phyloP scores from a whole-genome alignment of 2,329 filamentous ascomycete genomes.

The Amphichorda felina region DNA sequence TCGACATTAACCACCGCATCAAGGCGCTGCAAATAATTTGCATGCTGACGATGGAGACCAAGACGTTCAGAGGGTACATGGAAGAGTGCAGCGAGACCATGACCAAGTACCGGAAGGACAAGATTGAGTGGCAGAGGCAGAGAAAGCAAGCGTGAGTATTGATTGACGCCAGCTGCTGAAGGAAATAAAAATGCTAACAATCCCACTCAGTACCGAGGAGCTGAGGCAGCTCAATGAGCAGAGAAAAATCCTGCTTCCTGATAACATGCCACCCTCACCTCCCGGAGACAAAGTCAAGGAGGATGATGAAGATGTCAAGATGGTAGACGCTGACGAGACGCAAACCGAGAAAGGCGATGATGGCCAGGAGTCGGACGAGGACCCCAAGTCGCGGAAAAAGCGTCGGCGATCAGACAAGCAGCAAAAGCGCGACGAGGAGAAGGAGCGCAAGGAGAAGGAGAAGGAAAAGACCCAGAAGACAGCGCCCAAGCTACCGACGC shows the following conservation, averaged over 20 bases:
- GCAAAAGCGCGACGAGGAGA: slow-evolving; percentile 67
- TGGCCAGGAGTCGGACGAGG: slow-evolving; percentile 58
- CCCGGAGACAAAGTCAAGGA: slow-evolving; percentile 34
- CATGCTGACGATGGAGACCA: slow-evolving; percentile 76
- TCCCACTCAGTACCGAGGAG: slow-evolving; percentile 48
- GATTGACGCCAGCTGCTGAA: background rate
- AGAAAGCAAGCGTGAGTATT: slow-evolving; percentile 51
- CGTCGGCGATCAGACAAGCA: slow-evolving; percentile 57
- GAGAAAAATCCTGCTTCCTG: slow-evolving; percentile 59
- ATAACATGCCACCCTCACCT: slow-evolving; percentile 57
- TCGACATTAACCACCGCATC: slow-evolving; percentile 77
- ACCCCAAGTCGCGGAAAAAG: slow-evolving; percentile 38
- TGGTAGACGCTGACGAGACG: slow-evolving; percentile 53
- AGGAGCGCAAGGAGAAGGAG: slow-evolving; percentile 62
- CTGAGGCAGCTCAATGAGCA: slow-evolving; percentile 60
- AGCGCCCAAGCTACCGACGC: slow-evolving; percentile 49
- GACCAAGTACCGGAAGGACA: slow-evolving; percentile 90
- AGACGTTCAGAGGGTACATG: slow-evolving; percentile 76
- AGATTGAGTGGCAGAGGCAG: slow-evolving; percentile 81
- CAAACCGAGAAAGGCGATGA: slow-evolving; percentile 43
- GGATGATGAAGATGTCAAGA: slow-evolving; percentile 47
- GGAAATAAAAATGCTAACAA: background rate
- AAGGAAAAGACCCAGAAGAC: slow-evolving; percentile 42
- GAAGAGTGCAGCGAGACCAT: slow-evolving; percentile 88
- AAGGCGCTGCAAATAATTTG: slow-evolving; percentile 75